Conservation (phyloP, 371 early-diverging fungal genomes). For the Rhizopus arrhizus region DNA sequence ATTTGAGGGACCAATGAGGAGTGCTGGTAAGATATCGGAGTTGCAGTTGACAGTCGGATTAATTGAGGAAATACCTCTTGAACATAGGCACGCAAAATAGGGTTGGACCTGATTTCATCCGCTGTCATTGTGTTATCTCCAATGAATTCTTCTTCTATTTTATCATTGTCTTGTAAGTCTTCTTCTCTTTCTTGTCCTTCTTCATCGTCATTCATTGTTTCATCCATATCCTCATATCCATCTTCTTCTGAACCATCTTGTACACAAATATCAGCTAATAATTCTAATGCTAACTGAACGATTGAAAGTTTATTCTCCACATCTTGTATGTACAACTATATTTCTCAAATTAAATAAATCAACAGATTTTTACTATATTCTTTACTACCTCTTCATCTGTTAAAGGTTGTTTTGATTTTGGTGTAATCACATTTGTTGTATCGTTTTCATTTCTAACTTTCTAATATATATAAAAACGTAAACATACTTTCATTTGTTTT, state of each 20-base stretch:
- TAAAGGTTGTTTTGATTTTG: conserved; percentile 53
- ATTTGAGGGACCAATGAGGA: conserved; percentile 36
- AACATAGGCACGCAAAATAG: conserved; percentile 53
- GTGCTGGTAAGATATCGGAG: conserved; percentile 55
- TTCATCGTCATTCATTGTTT: conserved; percentile 50
- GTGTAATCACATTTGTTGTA: conserved; percentile 38
- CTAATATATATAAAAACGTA: not conserved
- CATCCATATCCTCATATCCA: conserved; percentile 58
- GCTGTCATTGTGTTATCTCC: conserved; percentile 7
- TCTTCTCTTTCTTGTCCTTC: conserved; percentile 42
- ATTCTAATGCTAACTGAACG: conserved; percentile 77
- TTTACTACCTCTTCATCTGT: conserved; percentile 50
- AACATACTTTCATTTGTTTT: not conserved
- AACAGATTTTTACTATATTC: too few relatives aligned
- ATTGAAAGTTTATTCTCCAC: conserved; percentile 65
- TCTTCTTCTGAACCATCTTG: conserved; percentile 61
- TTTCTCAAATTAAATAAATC: not conserved
- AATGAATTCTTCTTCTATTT: conserved; percentile 30
- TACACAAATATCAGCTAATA: conserved; percentile 81
- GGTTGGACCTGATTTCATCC: conserved; percentile 32
- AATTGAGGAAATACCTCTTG: conserved; percentile 57
- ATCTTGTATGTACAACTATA: conserved; percentile 40
- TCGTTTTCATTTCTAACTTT: conserved; percentile 27
- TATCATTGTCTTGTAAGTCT: conserved; percentile 47
- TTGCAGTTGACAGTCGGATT: conserved; percentile 58